A percentile compares a stretch with the other conserved stretches of the same genome.
These are phyloP conservation scores for Eremochloa ophiuroides DNA, from an alignment of 176 grass and related monocot species.

Conservation along the genomic window DNA sequence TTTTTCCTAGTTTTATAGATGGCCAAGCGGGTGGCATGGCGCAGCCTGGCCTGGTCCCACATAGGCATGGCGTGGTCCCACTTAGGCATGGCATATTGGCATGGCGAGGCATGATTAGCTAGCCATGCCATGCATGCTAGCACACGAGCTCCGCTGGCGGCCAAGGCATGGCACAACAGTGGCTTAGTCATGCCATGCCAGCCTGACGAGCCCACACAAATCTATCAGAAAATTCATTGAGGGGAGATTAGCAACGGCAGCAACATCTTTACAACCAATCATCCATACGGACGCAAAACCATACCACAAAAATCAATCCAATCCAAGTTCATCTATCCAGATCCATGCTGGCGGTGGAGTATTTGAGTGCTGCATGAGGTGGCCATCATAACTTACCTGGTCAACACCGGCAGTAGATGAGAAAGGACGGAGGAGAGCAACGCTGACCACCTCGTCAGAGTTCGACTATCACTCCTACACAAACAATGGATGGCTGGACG, in stretches of 20 bases:
- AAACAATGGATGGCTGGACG: not conserved
- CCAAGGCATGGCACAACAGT: not conserved
- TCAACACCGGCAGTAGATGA: not conserved
- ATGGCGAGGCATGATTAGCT: not conserved
- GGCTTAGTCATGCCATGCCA: not conserved
- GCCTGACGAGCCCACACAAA: not conserved
- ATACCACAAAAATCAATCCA: not conserved
- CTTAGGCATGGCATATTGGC: not conserved
- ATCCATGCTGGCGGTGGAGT: not conserved
- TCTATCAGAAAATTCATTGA: no score
- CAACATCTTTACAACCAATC: not conserved
- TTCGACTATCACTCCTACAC: not conserved
- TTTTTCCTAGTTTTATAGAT: not conserved
- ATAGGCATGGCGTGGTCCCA: not conserved
- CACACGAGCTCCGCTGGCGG: not conserved
- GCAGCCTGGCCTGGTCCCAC: not conserved
- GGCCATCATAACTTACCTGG: not conserved
- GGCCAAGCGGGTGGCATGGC: not conserved
- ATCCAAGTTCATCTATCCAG: not conserved
- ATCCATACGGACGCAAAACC: not conserved
- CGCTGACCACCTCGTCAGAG: not conserved
- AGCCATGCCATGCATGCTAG: not conserved
- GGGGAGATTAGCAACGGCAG: not conserved
- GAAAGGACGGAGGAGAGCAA: not conserved
- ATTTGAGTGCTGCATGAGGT: not conserved